phyloP scores from a whole-genome alignment of 805 yeast genomes.

The Teunomyces gatunensis region DNA sequence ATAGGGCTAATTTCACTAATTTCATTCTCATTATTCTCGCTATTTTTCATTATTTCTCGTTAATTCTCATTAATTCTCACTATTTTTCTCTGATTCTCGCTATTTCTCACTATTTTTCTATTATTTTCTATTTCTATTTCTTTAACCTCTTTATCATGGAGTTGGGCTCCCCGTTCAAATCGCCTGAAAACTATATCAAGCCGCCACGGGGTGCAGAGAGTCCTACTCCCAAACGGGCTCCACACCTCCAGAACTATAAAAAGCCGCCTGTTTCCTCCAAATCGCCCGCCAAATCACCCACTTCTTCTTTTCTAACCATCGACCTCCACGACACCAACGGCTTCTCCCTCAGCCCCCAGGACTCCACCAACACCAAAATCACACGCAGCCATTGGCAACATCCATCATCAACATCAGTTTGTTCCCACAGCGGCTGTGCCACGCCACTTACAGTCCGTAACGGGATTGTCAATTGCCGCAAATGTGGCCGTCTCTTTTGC shows the following conservation, averaged over 20 bases:
- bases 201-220: constrained; percentile 2
- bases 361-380: constrained; percentile 14
- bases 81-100: not conserved
- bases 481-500: constrained; percentile 75
- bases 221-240: not conserved
- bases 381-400: constrained; percentile 59
- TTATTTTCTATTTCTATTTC: not conserved
- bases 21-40: not conserved
- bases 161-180: constrained; percentile 26
- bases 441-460: constrained; percentile 47
- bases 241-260: not conserved
- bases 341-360: not conserved
- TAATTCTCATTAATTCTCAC: too few species aligned
- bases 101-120: not conserved
- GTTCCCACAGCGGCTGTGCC: constrained; percentile 42
- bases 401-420: constrained; percentile 37
- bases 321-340: constrained; percentile 1
- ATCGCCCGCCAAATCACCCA: constrained; percentile 3
- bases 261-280: not conserved
- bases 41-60: too few species aligned
- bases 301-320: not conserved
- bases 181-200: constrained; percentile 11
- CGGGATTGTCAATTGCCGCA: constrained; percentile 67
- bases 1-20: not conserved
- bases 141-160: constrained; percentile 6